Evolutionary conservation across 371 early-diverging fungal species (phyloP), one percentile per base, ranked within the genome.

Genomic region (Mucor sp.): DNA sequence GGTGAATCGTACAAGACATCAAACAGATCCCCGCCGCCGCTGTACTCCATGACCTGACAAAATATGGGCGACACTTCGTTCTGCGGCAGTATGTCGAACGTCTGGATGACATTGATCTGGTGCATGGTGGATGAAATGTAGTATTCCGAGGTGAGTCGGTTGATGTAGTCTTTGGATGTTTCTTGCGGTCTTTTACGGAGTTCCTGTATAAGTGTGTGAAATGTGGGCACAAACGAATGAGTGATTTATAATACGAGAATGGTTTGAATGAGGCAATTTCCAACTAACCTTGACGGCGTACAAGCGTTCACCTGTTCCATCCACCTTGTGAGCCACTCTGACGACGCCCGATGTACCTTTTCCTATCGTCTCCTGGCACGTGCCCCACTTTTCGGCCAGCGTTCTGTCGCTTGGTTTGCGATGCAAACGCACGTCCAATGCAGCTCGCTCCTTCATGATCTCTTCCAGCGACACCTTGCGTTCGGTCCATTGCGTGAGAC

Each of bases 41-140:
- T 88, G 61, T 85, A 91, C 63, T 90, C 90, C 90, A 91, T 90
- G 6, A 91, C 88, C 64, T 90, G 85, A 35, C 87, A 87, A 57
- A 85, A 89, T 8, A 81, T 74, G n/a, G 79, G 66, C 3, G 85
- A 81, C 2, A 81, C 78, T 17, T 85, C 87, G 57, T 74, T 83
- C 1, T 83, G 66, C 1, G 88, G 90, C 12, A 90, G 67, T 14
- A 92, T 41, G 66, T 93, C 93, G 35, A 89, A 68, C 0, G 89
- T 90, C 59, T 84, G 79, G 43, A 93, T 84, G 37, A 93, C 75
- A 67, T 92, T 85, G 17, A 74, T 70, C 65, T 93, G 93, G 41
- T 85, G 82, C 27, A 90, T 72, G 1, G 84, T 74, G 25, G 78
- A 81, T 32, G 84, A 75, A 41, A 92, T 91, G 63, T 89, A 90